These are phyloP conservation scores for Thalassiosira oceanica DNA, from an alignment of 352 stramenopile genomes.

Conservation along the genomic window DNA sequence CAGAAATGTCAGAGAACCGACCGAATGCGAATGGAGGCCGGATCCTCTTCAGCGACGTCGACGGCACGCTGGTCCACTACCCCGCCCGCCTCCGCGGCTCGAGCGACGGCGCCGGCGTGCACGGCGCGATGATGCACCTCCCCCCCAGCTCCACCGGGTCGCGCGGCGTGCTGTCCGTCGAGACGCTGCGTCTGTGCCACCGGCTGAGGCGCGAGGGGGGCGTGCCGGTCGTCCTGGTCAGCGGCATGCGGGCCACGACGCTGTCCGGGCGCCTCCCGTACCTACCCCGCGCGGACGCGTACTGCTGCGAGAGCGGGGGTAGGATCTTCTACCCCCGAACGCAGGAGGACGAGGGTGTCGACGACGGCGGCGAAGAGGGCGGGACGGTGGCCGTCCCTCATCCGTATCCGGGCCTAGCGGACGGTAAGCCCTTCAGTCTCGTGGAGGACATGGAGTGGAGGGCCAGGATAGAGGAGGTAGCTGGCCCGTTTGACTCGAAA, in stretches of 20 bases:
- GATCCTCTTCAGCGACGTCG: conserved; percentile 71
- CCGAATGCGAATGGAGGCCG: too few relatives aligned
- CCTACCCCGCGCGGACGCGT: conserved; percentile 68
- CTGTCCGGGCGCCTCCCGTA: conserved; percentile 64
- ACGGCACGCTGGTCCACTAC: conserved; percentile 77
- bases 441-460: conserved; percentile 67
- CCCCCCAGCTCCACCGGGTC: conserved; percentile 61
- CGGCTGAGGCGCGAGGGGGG: conserved; percentile 35
- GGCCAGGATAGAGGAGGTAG: conserved; percentile 22
- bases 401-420: conserved; percentile 21
- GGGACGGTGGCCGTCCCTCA: conserved; percentile 33
- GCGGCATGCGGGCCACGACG: conserved; percentile 71
- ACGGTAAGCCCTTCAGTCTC: conserved; percentile 53
- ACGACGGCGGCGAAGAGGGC: neutral
- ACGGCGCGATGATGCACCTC: conserved; percentile 37
- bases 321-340: conserved; percentile 68
- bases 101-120: conserved; percentile 2
- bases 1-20: too few relatives aligned
- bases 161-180: conserved; percentile 55
- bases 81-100: conserved; percentile 11
- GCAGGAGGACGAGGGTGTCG: neutral
- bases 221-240: conserved; percentile 60
- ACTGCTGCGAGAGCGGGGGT: conserved; percentile 64
- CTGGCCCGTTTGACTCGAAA: conserved; percentile 21
- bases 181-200: conserved; percentile 49